Evolutionary conservation across 1,284 basidiomycete species (phyloP).

Genomic region (Marasmius oreades): DNA sequence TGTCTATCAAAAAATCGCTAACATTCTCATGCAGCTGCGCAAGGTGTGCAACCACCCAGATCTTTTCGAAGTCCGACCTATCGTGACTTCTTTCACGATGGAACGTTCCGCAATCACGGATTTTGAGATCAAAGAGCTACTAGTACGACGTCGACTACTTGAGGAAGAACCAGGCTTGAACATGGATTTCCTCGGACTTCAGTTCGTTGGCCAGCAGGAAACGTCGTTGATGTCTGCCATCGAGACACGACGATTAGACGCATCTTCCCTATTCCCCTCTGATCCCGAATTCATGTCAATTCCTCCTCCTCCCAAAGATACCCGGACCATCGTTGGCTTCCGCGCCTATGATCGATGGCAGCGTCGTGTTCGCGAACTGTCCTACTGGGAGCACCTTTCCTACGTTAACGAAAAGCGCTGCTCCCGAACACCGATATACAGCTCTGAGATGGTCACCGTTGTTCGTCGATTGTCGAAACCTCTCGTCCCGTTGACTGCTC

Average conservation of each 20-base stretch:
- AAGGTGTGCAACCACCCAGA: conserved; percentile 97
- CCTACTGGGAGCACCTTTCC: conserved; percentile 67
- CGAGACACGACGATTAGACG: conserved; percentile 63
- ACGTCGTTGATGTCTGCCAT: conserved; percentile 51
- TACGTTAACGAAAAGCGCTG: conserved; percentile 83
- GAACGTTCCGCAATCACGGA: conserved; percentile 75
- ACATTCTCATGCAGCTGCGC: conserved; percentile 94
- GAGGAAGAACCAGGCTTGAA: conserved; percentile 49
- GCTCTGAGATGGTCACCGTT: conserved; percentile 54
- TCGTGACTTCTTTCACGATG: conserved; percentile 92
- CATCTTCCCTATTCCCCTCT: conserved; percentile 62
- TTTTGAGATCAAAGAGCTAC: conserved; percentile 86
- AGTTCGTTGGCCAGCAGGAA: conserved; percentile 53
- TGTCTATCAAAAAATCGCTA: conserved; percentile 88
- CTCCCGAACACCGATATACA: conserved; percentile 57
- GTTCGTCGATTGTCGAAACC: conserved; percentile 41
- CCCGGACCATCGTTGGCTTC: conserved; percentile 75
- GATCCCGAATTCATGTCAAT: conserved; percentile 53
- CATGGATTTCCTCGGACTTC: conserved; percentile 65
- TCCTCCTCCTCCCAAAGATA: conserved; percentile 67
- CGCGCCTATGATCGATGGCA: conserved; percentile 55
- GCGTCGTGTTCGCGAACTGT: conserved; percentile 49
- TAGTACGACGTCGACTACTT: conserved; percentile 73
- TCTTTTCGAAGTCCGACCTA: conserved; percentile 92
- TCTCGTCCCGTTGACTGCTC: conserved; percentile 55